These are phyloP conservation scores for Sclerotinia trifoliorum DNA, from an alignment of 2,329 filamentous ascomycete species.

Conservation along the genomic window DNA sequence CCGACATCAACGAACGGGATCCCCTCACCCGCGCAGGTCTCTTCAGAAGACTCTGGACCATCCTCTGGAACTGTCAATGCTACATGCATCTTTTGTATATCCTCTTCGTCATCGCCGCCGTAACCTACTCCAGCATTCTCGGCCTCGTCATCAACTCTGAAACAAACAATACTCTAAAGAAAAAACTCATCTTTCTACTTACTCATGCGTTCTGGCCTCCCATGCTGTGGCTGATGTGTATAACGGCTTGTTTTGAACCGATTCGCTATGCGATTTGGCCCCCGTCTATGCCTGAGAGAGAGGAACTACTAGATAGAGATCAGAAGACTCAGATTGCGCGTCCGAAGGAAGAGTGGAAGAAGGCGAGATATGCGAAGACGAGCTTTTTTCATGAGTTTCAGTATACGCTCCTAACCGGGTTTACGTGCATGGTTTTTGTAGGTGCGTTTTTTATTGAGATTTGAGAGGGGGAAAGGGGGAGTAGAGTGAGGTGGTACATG, in stretches of 20 bases:
- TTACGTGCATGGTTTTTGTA: constrained; percentile 50
- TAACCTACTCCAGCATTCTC: constrained; percentile 45
- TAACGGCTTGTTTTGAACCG: constrained; percentile 47
- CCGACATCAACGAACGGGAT: constrained; percentile 58
- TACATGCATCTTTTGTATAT: constrained; percentile 50
- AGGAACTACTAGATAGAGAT: constrained; percentile 56
- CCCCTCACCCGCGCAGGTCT: constrained; percentile 52
- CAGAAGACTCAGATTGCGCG: constrained; percentile 54
- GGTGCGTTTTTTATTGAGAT: constrained; percentile 20
- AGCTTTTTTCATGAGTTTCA: constrained; percentile 57
- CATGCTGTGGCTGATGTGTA: constrained; percentile 47
- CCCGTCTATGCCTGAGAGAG: constrained; percentile 56
- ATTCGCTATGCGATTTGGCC: constrained; percentile 61
- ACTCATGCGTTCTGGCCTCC: constrained; percentile 64
- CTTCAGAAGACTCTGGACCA: constrained; percentile 52
- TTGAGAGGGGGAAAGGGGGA: background rate
- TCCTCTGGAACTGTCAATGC: constrained; percentile 56
- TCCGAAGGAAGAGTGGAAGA: constrained; percentile 51
- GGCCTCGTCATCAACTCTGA: constrained; percentile 48
- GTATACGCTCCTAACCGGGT: constrained; percentile 51
- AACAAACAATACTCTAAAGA: constrained; percentile 43
- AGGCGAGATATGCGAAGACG: constrained; percentile 53
- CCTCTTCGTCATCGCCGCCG: constrained; percentile 45
- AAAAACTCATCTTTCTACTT: constrained; percentile 47
- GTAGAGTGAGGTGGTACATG: no score